Conservation (phyloP, 2,329 filamentous ascomycete genomes). For the Xylaria sp. region DNA sequence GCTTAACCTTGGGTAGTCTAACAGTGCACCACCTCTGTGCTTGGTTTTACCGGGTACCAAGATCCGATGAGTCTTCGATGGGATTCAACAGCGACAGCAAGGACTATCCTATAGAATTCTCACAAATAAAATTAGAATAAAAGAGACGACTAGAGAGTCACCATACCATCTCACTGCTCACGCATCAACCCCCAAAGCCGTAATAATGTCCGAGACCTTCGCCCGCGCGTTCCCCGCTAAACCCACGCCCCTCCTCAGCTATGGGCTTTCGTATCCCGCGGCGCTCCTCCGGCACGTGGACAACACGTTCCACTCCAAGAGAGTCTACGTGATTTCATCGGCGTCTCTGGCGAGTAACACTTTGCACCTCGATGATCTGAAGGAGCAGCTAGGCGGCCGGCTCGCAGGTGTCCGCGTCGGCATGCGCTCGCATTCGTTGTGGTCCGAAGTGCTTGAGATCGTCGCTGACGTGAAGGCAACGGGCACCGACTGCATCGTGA, state of each 20-base stretch:
- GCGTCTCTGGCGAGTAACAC: constrained; percentile 55
- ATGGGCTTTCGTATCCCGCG: constrained; percentile 49
- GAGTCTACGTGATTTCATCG: constrained; percentile 59
- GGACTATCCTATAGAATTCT: too few relatives aligned
- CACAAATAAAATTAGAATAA: too few relatives aligned
- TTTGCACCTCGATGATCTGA: constrained; percentile 49
- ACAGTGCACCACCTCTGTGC: too few relatives aligned
- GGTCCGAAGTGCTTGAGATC: constrained; percentile 57
- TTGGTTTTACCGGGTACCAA: too few relatives aligned
- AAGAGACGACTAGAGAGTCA: too few relatives aligned
- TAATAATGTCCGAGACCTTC: neutral
- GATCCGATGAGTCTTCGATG: too few relatives aligned
- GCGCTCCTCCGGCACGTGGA: constrained; percentile 53
- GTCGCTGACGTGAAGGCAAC: constrained; percentile 46
- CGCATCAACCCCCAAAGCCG: too few relatives aligned
- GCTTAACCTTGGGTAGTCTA: too few relatives aligned
- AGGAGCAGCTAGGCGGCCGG: constrained; percentile 46
- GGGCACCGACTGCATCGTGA: constrained; percentile 56
- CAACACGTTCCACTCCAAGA: constrained; percentile 50
- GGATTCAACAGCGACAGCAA: too few relatives aligned
- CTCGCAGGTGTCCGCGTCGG: constrained; percentile 54
- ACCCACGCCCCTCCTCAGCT: constrained; percentile 45
- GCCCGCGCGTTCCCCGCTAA: constrained; percentile 24
- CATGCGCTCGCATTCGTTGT: constrained; percentile 60
- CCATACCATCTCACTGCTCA: too few relatives aligned